Percentiles rank a stretch among this genome's conserved stretches.
Evolutionary conservation across 2,329 filamentous ascomycete species (phyloP).

Genomic region (Hymenoscyphus infarciens): DNA sequence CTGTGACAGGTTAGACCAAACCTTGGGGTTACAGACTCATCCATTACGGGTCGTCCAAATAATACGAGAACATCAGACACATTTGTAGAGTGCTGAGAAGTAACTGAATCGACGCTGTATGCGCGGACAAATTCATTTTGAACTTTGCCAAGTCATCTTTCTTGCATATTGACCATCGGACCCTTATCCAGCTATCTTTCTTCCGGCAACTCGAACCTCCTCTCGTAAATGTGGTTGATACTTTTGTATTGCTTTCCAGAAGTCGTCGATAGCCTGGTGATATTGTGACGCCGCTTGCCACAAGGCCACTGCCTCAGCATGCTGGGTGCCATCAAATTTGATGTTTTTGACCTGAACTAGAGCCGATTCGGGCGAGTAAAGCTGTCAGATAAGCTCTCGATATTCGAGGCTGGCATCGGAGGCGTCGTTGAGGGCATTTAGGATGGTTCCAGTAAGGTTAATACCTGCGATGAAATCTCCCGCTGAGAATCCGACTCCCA

Average conservation of each 20-base stretch:
- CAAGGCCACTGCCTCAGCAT: conserved; percentile 26
- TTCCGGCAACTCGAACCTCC: conserved; percentile 12
- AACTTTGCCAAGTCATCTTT: conserved; percentile 31
- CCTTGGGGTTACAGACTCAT: too few relatives aligned
- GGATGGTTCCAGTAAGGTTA: conserved; percentile 25
- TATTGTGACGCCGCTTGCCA: conserved; percentile 28
- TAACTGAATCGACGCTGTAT: conserved; percentile 12
- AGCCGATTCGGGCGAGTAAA: conserved; percentile 27
- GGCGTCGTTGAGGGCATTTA: conserved; percentile 17
- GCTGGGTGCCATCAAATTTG: conserved; percentile 25
- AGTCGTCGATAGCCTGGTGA: conserved; percentile 30
- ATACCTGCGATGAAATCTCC: conserved; percentile 23
- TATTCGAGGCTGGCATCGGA: conserved; percentile 19
- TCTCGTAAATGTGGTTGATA: conserved; percentile 29
- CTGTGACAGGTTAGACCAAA: neutral
- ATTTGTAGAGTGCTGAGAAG: conserved; percentile 2
- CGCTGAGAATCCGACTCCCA: conserved; percentile 20
- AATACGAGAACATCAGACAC: too few relatives aligned
- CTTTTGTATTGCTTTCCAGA: conserved; percentile 27
- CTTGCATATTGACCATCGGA: conserved; percentile 33
- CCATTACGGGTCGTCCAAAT: too few relatives aligned
- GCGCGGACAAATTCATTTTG: conserved; percentile 27
- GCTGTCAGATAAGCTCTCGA: conserved; percentile 23
- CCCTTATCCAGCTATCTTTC: conserved; percentile 28
- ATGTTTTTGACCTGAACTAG: conserved; percentile 29